phyloP scores from a whole-genome alignment of 306 rosid species.

The Medicago arabica region DNA sequence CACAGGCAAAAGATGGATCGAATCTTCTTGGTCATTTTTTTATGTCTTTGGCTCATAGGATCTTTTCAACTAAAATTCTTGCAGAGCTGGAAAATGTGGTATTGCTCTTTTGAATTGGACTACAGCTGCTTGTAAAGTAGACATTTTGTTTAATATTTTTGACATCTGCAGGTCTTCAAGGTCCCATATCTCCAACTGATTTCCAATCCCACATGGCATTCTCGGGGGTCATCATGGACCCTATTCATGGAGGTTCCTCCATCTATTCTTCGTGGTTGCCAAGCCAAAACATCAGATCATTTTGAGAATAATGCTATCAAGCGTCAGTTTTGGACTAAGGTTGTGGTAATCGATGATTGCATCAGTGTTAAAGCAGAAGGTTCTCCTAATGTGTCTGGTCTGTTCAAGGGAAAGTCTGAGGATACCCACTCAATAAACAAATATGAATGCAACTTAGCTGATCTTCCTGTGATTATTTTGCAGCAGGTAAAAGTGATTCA shows the following conservation, averaged over 20 bases:
- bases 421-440: conserved; percentile 73
- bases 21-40: conserved; percentile 90
- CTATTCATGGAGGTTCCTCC: conserved; percentile 75
- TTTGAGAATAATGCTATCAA: conserved; percentile 52
- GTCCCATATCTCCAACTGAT: conserved; percentile 77
- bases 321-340: conserved; percentile 81
- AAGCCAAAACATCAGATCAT: conserved; percentile 51
- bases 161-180: conserved; percentile 64
- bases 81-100: conserved; percentile 88
- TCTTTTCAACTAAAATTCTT: conserved; percentile 84
- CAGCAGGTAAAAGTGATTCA: conserved; percentile 70
- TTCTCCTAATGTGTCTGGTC: conserved; percentile 79
- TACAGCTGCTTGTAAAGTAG: conserved; percentile 36
- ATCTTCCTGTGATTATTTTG: conserved; percentile 82
- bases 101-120: conserved; percentile 37
- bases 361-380: conserved; percentile 85
- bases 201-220: conserved; percentile 91
- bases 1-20: conserved; percentile 67
- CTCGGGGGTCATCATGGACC: conserved; percentile 91
- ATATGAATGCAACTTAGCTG: conserved; percentile 77
- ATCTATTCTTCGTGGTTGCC: conserved; percentile 62
- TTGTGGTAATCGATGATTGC: conserved; percentile 78
- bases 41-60: conserved; percentile 80
- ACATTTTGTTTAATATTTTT: conserved; percentile 36
- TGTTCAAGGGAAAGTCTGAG: conserved; percentile 67